Conservation (phyloP, 2,329 filamentous ascomycete genomes). For the Fusarium chlamydosporum region DNA sequence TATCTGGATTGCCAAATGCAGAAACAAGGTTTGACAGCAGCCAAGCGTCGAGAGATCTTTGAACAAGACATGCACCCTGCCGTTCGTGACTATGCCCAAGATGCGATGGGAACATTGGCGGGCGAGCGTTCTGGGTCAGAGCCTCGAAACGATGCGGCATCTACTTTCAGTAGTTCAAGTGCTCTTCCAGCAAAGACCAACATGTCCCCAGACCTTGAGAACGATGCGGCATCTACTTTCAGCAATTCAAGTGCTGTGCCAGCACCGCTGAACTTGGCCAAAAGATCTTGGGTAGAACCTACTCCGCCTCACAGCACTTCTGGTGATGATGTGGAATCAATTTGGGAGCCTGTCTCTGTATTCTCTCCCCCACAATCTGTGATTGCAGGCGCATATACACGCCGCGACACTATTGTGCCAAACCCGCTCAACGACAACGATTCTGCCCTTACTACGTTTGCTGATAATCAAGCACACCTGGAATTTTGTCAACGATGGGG, state of each 20-base stretch:
- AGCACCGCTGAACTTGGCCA: constrained; percentile 14
- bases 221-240: constrained; percentile 15
- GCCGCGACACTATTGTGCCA: background rate
- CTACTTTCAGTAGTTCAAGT: constrained; percentile 26
- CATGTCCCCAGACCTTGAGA: background rate
- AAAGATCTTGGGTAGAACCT: background rate
- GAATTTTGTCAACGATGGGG: constrained; percentile 29
- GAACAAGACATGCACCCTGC: constrained; percentile 37
- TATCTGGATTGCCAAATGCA: constrained; percentile 38
- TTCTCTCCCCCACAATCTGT: constrained; percentile 15
- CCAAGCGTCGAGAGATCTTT: constrained; percentile 28
- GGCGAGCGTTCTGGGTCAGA: constrained; percentile 3
- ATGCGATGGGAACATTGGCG: constrained; percentile 1
- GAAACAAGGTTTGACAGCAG: constrained; percentile 16
- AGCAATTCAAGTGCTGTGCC: constrained; percentile 30
- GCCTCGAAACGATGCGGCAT: constrained; percentile 1
- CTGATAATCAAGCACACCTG: constrained; percentile 22
- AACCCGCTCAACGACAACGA: background rate
- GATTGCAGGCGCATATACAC: background rate
- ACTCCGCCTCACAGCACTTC: constrained; percentile 4
- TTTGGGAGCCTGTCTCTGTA: constrained; percentile 33
- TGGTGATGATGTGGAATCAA: background rate
- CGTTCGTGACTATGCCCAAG: constrained; percentile 38
- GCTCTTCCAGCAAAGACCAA: constrained; percentile 23
- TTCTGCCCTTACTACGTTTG: constrained; percentile 2